phyloP scores from a whole-genome alignment of 2,329 filamentous ascomycete species.

The Colletotrichum tropicicola region DNA sequence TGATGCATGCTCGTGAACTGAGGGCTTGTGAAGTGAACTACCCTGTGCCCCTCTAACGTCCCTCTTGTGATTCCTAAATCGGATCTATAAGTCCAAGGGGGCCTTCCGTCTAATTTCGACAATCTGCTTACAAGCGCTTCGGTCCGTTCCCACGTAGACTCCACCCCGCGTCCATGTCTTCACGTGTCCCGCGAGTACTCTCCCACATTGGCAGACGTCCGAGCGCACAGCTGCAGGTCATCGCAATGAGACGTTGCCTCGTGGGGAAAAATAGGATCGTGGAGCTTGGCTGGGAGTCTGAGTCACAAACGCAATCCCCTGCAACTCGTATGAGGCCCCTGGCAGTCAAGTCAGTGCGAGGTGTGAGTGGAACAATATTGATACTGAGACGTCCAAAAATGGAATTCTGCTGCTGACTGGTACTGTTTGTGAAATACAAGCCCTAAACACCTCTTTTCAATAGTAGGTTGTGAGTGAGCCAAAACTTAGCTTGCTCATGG shows the following conservation, averaged over 20 bases:
- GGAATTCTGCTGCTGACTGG: no score
- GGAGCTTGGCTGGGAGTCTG: not conserved
- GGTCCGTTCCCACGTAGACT: not conserved
- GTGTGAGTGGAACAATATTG: not conserved
- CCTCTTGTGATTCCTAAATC: no score
- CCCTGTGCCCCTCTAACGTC: no score
- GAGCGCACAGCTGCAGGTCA: not conserved
- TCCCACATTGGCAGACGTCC: not conserved
- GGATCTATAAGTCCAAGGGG: no score
- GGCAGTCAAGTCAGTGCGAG: not conserved
- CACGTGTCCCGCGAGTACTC: not conserved
- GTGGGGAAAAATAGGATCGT: not conserved
- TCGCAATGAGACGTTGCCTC: constrained; percentile 4
- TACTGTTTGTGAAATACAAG: no score
- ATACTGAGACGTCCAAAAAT: not conserved
- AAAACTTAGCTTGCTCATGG: no score
- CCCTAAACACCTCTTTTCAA: no score
- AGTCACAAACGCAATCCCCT: constrained; percentile 2
- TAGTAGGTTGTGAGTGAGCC: no score
- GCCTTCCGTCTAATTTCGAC: no score
- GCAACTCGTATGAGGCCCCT: not conserved
- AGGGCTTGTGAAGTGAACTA: no score
- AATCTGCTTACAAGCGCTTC: not conserved
- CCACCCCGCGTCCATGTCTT: not conserved
- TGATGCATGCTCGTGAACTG: no score